phyloP scores from a whole-genome alignment of 495 filamentous ascomycete species.

The Aspergillus ellipticus region DNA sequence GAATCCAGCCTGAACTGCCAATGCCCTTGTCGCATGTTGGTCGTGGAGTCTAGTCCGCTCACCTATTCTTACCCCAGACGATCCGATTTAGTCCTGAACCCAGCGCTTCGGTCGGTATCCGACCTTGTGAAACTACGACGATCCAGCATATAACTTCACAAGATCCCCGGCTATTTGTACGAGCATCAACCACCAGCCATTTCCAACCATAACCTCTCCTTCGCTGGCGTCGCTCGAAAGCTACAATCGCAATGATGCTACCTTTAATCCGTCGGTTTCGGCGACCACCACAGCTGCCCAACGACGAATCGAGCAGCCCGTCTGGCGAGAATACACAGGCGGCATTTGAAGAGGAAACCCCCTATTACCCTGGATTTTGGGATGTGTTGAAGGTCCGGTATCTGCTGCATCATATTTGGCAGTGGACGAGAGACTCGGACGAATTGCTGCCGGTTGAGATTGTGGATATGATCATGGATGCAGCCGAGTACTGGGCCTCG shows the following conservation, averaged over 20 bases:
- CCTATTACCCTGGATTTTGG: constrained; percentile 25
- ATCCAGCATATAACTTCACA: background rate
- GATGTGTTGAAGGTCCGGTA: constrained; percentile 37
- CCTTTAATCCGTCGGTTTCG: constrained; percentile 3
- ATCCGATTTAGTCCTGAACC: background rate
- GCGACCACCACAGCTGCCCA: background rate
- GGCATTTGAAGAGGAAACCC: background rate
- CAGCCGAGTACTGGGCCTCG: constrained; percentile 68
- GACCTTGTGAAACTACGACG: background rate
- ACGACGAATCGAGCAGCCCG: constrained; percentile 1
- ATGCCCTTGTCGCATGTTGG: background rate
- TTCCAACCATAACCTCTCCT: background rate
- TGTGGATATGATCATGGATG: constrained; percentile 63
- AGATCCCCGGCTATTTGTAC: background rate
- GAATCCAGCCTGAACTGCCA: background rate
- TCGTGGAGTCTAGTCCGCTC: background rate
- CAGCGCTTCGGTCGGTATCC: background rate
- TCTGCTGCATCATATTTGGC: constrained; percentile 23
- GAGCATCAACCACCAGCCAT: background rate
- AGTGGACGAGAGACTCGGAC: constrained; percentile 32
- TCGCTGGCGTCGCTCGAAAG: background rate
- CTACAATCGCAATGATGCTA: background rate
- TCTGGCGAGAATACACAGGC: background rate
- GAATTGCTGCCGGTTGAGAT: constrained; percentile 56
- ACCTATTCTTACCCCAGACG: background rate